Conservation (phyloP, 2,329 filamentous ascomycete species). For the Mycocentrospora acerina region DNA sequence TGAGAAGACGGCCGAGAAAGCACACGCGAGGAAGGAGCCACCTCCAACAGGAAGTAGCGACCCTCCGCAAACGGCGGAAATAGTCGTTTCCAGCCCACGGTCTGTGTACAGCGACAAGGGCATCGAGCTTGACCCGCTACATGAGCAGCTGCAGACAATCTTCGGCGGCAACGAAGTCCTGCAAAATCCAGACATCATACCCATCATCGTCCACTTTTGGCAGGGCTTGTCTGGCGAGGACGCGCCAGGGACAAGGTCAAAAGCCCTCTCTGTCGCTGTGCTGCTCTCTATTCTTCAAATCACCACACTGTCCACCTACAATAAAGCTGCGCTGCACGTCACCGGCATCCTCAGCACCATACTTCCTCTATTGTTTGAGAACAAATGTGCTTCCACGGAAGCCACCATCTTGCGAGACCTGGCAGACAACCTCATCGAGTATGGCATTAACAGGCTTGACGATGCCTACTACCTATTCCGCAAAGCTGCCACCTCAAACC, state of each 20-base stretch:
- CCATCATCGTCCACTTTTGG: constrained; percentile 44
- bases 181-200: constrained; percentile 44
- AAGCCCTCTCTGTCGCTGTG: constrained; percentile 39
- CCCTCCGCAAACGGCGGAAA: constrained; percentile 14
- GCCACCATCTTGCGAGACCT: constrained; percentile 60
- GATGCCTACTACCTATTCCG: constrained; percentile 77
- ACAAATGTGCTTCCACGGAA: constrained; percentile 33
- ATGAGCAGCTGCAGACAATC: constrained; percentile 31
- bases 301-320: constrained; percentile 37
- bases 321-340: constrained; percentile 41
- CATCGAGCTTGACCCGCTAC: constrained; percentile 31
- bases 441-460: constrained; percentile 77
- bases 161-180: constrained; percentile 45
- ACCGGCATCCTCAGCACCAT: constrained; percentile 39
- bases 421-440: constrained; percentile 67
- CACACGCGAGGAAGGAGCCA: constrained; percentile 13
- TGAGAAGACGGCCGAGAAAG: constrained; percentile 27
- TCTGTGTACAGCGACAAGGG: constrained; percentile 28
- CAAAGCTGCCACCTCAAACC: constrained; percentile 54
- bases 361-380: constrained; percentile 38
- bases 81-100: constrained; percentile 29
- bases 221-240: constrained; percentile 34
- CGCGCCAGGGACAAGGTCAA: constrained; percentile 34
- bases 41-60: constrained; percentile 4
- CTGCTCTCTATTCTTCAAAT: constrained; percentile 40